Conservation (phyloP, 495 filamentous ascomycete species). For the Baudoinia panamericana region DNA sequence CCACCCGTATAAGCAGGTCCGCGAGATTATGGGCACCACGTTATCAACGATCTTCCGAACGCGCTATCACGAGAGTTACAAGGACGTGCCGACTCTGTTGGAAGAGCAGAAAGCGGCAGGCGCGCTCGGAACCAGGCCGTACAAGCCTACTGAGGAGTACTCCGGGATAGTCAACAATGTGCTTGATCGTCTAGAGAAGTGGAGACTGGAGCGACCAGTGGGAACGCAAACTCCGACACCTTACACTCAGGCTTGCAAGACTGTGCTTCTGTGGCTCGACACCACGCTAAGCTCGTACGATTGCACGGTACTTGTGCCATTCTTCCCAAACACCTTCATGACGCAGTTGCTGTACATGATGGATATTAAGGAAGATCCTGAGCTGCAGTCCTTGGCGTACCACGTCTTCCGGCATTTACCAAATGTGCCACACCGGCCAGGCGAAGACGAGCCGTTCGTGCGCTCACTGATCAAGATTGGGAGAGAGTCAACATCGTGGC, state of each 20-base stretch:
- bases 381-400: conserved; percentile 87
- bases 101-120: conserved; percentile 64
- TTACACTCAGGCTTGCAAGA: conserved; percentile 94
- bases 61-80: conserved; percentile 84
- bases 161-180: conserved; percentile 56
- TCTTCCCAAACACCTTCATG: conserved; percentile 82
- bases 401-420: conserved; percentile 94
- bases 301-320: conserved; percentile 78
- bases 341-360: conserved; percentile 96
- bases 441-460: conserved; percentile 74
- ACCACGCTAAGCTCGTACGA: conserved; percentile 80
- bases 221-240: conserved; percentile 87
- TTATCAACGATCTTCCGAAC: conserved; percentile 78
- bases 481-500: conserved; percentile 76
- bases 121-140: conserved; percentile 75
- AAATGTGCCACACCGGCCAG: conserved; percentile 83
- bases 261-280: conserved; percentile 89
- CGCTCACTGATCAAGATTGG: conserved; percentile 78
- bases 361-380: conserved; percentile 97
- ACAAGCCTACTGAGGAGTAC: conserved; percentile 64
- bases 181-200: conserved; percentile 70
- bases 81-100: conserved; percentile 58
- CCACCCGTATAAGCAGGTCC: conserved; percentile 93
- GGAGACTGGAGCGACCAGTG: conserved; percentile 70
- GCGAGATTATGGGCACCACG: conserved; percentile 85